A percentile compares a stretch with the other conserved stretches of the same genome.
phyloP scores from a whole-genome alignment of 495 filamentous ascomycete genomes.

The Darksidea phi region DNA sequence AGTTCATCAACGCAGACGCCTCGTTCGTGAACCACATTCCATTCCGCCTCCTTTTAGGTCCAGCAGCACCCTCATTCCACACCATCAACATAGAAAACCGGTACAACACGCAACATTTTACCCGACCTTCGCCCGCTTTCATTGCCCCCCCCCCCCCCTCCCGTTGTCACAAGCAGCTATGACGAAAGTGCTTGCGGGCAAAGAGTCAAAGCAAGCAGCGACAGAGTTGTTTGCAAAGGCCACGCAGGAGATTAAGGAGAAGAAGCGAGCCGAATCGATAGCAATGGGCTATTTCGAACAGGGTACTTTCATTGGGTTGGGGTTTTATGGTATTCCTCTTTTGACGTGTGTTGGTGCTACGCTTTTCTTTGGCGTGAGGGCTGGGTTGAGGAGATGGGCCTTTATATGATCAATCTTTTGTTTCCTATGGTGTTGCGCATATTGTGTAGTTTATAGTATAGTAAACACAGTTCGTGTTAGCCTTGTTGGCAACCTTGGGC shows the following conservation, averaged over 20 bases:
- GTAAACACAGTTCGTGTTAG: no score
- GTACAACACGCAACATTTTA: slow-evolving; percentile 46
- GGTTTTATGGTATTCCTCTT: slow-evolving; percentile 26
- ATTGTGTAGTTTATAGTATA: no score
- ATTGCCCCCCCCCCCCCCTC: slow-evolving; percentile 37
- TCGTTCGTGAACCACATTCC: slow-evolving; percentile 56
- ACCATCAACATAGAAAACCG: slow-evolving; percentile 39
- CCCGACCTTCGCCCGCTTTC: slow-evolving; percentile 42
- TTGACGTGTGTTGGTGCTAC: slow-evolving; percentile 17
- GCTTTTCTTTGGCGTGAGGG: slow-evolving; percentile 6
- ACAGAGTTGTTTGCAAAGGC: slow-evolving; percentile 38
- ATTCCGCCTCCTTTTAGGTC: slow-evolving; percentile 48
- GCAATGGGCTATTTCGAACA: slow-evolving; percentile 55
- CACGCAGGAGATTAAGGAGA: slow-evolving; percentile 43
- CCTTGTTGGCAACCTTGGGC: no score
- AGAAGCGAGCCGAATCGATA: slow-evolving; percentile 43
- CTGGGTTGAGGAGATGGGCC: neutral
- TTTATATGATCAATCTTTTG: no score
- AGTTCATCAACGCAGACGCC: slow-evolving; percentile 50
- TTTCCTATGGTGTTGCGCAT: no score
- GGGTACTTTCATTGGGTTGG: slow-evolving; percentile 48
- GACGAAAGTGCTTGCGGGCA: slow-evolving; percentile 22
- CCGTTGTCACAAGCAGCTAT: slow-evolving; percentile 9
- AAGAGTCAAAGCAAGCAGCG: slow-evolving; percentile 10
- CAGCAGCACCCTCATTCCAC: slow-evolving; percentile 43